A percentile compares a stretch with the other conserved stretches of the same genome.
phyloP scores from a whole-genome alignment of 2,329 filamentous ascomycete genomes.

The Claviceps quebecensis region DNA sequence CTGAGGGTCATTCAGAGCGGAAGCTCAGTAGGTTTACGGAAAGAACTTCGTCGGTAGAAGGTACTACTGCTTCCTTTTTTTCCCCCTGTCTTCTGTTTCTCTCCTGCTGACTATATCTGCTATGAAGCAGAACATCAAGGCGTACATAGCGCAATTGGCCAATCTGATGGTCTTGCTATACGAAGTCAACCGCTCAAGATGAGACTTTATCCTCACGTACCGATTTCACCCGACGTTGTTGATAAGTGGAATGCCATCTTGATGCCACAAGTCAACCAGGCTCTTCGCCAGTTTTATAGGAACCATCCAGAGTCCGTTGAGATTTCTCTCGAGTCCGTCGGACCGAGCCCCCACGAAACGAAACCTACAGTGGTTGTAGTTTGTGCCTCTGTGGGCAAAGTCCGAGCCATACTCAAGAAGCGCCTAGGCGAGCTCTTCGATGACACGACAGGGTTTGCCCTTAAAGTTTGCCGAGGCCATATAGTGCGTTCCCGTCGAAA shows the following conservation, averaged over 20 bases:
- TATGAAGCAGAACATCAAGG: background rate
- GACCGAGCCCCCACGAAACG: slow-evolving; percentile 50
- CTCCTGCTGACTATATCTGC: background rate
- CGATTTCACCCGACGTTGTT: slow-evolving; percentile 44
- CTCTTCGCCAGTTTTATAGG: slow-evolving; percentile 55
- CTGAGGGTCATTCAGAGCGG: background rate
- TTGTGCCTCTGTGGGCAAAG: slow-evolving; percentile 60
- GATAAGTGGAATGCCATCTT: slow-evolving; percentile 59
- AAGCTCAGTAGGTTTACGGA: background rate
- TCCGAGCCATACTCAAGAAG: slow-evolving; percentile 56
- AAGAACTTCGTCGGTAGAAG: no score
- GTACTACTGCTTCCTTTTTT: no score
- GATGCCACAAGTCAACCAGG: slow-evolving; percentile 59
- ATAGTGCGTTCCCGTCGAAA: slow-evolving; percentile 46
- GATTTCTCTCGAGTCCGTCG: slow-evolving; percentile 63
- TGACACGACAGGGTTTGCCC: slow-evolving; percentile 41
- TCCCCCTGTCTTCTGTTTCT: background rate
- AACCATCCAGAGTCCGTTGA: slow-evolving; percentile 65
- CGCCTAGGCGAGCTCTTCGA: slow-evolving; percentile 54
- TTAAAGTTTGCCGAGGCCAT: slow-evolving; percentile 60
- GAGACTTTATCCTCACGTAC: slow-evolving; percentile 45
- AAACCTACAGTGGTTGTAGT: slow-evolving; percentile 64
- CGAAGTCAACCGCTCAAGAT: slow-evolving; percentile 25
- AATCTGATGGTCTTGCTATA: slow-evolving; percentile 10
- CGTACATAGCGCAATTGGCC: background rate